Evolutionary conservation across 129 eudicot genomes (phyloP).

Genomic region (Flaveria robusta): DNA sequence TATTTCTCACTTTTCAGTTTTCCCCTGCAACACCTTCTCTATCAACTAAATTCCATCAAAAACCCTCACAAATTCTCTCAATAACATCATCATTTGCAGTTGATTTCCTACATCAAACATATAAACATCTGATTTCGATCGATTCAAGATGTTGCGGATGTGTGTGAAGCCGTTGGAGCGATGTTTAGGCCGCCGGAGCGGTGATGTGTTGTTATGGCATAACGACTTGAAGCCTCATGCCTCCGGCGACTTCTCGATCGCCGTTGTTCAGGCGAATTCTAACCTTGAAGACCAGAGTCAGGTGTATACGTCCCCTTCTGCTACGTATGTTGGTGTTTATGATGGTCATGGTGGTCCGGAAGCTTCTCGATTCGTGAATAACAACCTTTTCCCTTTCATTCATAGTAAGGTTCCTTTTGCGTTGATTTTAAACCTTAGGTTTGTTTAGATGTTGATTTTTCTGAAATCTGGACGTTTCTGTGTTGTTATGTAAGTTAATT

Average conservation of each 20-base stretch:
- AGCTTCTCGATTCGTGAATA: constrained; percentile 58
- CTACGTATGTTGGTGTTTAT: constrained; percentile 74
- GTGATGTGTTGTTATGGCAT: constrained; percentile 70
- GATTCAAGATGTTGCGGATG: constrained; percentile 48
- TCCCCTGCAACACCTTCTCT: no score
- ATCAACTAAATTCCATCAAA: neutral
- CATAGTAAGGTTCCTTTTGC: constrained; percentile 45
- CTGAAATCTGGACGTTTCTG: constrained; percentile 1
- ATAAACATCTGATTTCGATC: neutral
- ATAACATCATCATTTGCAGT: neutral
- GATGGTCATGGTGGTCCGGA: constrained; percentile 55
- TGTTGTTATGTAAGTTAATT: neutral
- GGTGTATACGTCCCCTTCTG: constrained; percentile 67
- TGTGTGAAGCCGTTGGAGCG: constrained; percentile 47
- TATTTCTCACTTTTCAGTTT: no score
- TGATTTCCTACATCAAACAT: no score
- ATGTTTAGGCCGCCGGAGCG: constrained; percentile 49
- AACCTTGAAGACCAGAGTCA: constrained; percentile 66
- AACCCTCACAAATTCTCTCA: neutral
- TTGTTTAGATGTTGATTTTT: neutral
- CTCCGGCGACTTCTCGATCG: constrained; percentile 71
- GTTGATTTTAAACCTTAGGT: constrained; percentile 1
- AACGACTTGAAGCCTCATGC: constrained; percentile 69
- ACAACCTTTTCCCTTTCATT: constrained; percentile 56
- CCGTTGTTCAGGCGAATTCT: constrained; percentile 79